Conservation (phyloP, 192 early-diverging fungal genomes). For the Kappamyces sp. region DNA sequence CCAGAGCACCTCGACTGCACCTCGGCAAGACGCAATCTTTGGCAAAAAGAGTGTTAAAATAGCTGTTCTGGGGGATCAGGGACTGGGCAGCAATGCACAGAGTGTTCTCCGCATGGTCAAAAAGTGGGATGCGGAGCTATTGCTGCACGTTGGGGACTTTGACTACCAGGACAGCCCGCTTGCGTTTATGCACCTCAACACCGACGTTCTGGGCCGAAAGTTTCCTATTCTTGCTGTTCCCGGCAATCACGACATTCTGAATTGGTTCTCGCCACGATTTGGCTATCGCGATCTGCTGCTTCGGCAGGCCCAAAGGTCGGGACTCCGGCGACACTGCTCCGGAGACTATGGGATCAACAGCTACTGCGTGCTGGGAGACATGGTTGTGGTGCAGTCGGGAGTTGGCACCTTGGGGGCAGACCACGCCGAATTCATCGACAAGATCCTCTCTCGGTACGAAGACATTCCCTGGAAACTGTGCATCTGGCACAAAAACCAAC, state of each 20-base stretch:
- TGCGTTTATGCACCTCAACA: slow-evolving; percentile 22
- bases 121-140: slow-evolving; percentile 22
- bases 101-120: slow-evolving; percentile 23
- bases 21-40: no score
- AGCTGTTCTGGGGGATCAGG: slow-evolving; percentile 27
- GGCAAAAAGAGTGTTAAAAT: slow-evolving; percentile 20
- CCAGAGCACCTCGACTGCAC: no score
- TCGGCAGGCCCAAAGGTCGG: slow-evolving; percentile 4
- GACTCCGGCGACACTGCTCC: slow-evolving; percentile 18
- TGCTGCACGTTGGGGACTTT: slow-evolving; percentile 24
- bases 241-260: slow-evolving; percentile 35
- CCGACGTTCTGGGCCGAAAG: slow-evolving; percentile 13
- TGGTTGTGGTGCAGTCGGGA: slow-evolving; percentile 28
- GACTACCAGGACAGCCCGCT: slow-evolving; percentile 34
- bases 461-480: slow-evolving; percentile 30
- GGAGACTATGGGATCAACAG: slow-evolving; percentile 32
- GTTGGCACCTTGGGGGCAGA: slow-evolving; percentile 28
- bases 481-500: slow-evolving; percentile 41
- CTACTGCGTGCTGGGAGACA: slow-evolving; percentile 23
- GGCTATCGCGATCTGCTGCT: slow-evolving; percentile 26
- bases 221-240: slow-evolving; percentile 25
- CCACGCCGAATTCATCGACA: slow-evolving; percentile 25
- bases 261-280: slow-evolving; percentile 21
- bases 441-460: slow-evolving; percentile 15
- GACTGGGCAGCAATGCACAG: slow-evolving; percentile 18